These are phyloP conservation scores for Shiraia sp. DNA, from an alignment of 2,329 filamentous ascomycete species.

Conservation along the genomic window DNA sequence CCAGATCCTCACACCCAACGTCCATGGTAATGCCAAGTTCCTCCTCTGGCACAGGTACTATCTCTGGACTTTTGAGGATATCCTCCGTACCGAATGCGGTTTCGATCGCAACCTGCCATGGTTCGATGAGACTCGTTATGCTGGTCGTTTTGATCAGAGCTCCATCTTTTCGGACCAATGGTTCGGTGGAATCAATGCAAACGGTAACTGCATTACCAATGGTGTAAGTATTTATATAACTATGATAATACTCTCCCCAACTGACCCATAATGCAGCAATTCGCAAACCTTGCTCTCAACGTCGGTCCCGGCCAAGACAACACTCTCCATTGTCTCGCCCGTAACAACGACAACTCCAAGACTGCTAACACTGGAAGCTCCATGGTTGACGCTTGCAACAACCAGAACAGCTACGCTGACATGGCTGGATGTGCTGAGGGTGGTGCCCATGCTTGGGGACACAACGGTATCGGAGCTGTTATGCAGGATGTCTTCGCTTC, in stretches of 20 bases:
- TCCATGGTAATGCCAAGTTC: slow-evolving; percentile 43
- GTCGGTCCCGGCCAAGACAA: slow-evolving; percentile 35
- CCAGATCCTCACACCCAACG: slow-evolving; percentile 37
- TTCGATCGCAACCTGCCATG: slow-evolving; percentile 46
- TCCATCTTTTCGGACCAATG: slow-evolving; percentile 36
- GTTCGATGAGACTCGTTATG: slow-evolving; percentile 42
- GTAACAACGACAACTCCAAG: slow-evolving; percentile 27
- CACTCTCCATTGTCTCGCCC: slow-evolving; percentile 35
- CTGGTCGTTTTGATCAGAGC: slow-evolving; percentile 32
- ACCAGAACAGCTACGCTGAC: slow-evolving; percentile 25
- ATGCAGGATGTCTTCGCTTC: slow-evolving; percentile 41
- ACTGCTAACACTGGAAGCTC: slow-evolving; percentile 32
- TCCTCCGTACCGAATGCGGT: slow-evolving; percentile 49
- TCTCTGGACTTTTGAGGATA: slow-evolving; percentile 48
- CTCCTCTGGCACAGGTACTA: slow-evolving; percentile 51
- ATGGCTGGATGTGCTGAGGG: slow-evolving; percentile 36
- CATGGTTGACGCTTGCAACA: slow-evolving; percentile 36
- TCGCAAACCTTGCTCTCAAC: slow-evolving; percentile 37
- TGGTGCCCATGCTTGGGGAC: slow-evolving; percentile 40
- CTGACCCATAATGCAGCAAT: slow-evolving; percentile 26
- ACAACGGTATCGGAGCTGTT: slow-evolving; percentile 42
- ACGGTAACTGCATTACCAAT: slow-evolving; percentile 34
- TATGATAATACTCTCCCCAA: neutral
- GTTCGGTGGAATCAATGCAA: slow-evolving; percentile 30
- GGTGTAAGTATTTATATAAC: slow-evolving; percentile 31